Base-by-base conservation (phyloP, 2,329 filamentous ascomycete genomes). In the Zymoseptoria tritici region DNA sequence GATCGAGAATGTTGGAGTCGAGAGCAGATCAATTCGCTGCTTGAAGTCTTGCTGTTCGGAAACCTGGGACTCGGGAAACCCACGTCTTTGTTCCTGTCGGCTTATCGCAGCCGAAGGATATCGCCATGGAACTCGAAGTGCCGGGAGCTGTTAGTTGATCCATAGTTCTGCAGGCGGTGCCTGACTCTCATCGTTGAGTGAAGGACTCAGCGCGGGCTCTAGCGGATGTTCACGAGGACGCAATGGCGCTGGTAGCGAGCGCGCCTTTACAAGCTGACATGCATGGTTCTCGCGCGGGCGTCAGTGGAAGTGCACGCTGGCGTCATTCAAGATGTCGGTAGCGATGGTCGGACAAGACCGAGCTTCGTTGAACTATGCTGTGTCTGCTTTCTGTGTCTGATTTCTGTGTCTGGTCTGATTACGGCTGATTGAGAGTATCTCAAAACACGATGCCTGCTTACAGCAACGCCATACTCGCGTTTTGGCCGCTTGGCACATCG, bases 381-480 rank as follows among this genome's bases (percentile, higher is more conserved):
- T n/a, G 36, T 16, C 11, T 16, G 36, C 26, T 29, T 8, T 29
- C 26, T 29, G 26, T 29, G 26, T 29, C 8, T 29, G 26, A 29
- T 29, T 16, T 16, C 36, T 46, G 36, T n/a, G 36, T 16, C 11
- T 16, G 36, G 36, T 46, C 36, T 46, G 36, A 46, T 11, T 46
- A 2, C 36, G 36, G 36, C 36, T 46, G 36, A 46, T 46, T n/a
- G 16, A 46, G 36, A 16, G 36, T 46, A 13, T n/a, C 36, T 13
- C 13, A 16, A 46, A n/a, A 11, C 13, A 13, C 36, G 36, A 16
- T 4, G 16, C 36, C 36, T 46, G 13, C 36, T 6, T 52, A 58
- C 52, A 64, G 31, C 70, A 75, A 58, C 70, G 67, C 54, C 75
- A 78, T 54, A 80, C 62, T 68, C 26, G 81, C 4, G 76, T 83